These are phyloP conservation scores for Ascobolus immersus DNA, from an alignment of 495 filamentous ascomycete genomes.

Conservation along the genomic window DNA sequence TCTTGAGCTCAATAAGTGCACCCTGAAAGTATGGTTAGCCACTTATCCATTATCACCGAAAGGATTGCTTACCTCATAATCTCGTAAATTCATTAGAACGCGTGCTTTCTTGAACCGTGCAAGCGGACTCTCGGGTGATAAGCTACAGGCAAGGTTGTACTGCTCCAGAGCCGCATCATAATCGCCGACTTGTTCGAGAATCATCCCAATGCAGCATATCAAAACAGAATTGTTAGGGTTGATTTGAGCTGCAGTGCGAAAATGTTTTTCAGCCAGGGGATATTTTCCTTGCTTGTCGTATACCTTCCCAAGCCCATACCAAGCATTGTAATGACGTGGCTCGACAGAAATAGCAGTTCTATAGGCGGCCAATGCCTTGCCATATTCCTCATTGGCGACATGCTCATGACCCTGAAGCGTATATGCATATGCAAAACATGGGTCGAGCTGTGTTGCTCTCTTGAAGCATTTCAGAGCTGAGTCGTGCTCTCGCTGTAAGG, in stretches of 20 bases:
- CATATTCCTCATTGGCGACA: constrained; percentile 88
- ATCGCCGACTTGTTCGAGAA: constrained; percentile 68
- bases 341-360: constrained; percentile 61
- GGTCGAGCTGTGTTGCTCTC: constrained; percentile 68
- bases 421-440: constrained; percentile 80
- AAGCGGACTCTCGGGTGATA: constrained; percentile 58
- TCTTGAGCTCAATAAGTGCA: constrained; percentile 52
- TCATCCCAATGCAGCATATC: constrained; percentile 68
- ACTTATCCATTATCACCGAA: background rate
- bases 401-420: constrained; percentile 92
- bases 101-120: constrained; percentile 82
- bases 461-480: constrained; percentile 89
- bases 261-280: constrained; percentile 72
- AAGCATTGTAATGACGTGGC: constrained; percentile 80
- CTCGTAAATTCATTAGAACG: constrained; percentile 51
- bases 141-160: constrained; percentile 51
- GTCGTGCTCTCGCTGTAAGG: constrained; percentile 81
- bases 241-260: constrained; percentile 57
- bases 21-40: constrained; percentile 19
- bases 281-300: constrained; percentile 89
- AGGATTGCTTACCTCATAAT: constrained; percentile 15
- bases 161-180: constrained; percentile 47
- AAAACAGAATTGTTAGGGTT: constrained; percentile 81
- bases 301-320: constrained; percentile 80
- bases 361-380: constrained; percentile 71